phyloP scores from a whole-genome alignment of 352 stramenopile genomes.

The Aphanomyces euteiches region DNA sequence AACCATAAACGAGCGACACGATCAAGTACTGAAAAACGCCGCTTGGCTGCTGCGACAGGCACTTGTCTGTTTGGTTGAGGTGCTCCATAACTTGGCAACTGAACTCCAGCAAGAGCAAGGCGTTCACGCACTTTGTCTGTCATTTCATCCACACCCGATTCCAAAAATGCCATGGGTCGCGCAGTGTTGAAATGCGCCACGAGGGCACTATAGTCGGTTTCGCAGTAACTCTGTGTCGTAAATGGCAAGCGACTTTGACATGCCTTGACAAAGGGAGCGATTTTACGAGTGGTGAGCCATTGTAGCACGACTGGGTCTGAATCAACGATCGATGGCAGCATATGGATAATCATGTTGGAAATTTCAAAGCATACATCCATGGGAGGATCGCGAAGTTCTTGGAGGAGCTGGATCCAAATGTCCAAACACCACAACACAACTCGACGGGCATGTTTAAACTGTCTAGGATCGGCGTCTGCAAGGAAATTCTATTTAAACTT shows the following conservation, averaged over 20 bases:
- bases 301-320: slow-evolving; percentile 69
- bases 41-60: slow-evolving; percentile 34
- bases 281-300: slow-evolving; percentile 61
- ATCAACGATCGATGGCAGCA: slow-evolving; percentile 62
- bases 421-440: slow-evolving; percentile 75
- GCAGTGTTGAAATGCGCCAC: slow-evolving; percentile 52
- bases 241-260: slow-evolving; percentile 63
- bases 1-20: slow-evolving; percentile 54
- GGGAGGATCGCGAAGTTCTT: slow-evolving; percentile 66
- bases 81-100: slow-evolving; percentile 26
- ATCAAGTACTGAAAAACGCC: slow-evolving; percentile 31
- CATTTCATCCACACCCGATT: slow-evolving; percentile 1
- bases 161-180: slow-evolving; percentile 27
- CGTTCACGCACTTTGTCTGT: slow-evolving; percentile 21
- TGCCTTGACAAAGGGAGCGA: slow-evolving; percentile 69
- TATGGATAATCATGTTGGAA: slow-evolving; percentile 50
- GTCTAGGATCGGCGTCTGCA: slow-evolving; percentile 31
- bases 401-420: slow-evolving; percentile 68
- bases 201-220: slow-evolving; percentile 65
- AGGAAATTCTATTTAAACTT: slow-evolving; percentile 36
- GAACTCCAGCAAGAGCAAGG: slow-evolving; percentile 14
- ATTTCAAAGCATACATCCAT: slow-evolving; percentile 61
- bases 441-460: slow-evolving; percentile 55
- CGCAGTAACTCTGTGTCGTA: slow-evolving; percentile 54
- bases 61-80: neutral